Evolutionary conservation across 768 basidiomycete species (phyloP).

Genomic region (Suillus occidentalis): DNA sequence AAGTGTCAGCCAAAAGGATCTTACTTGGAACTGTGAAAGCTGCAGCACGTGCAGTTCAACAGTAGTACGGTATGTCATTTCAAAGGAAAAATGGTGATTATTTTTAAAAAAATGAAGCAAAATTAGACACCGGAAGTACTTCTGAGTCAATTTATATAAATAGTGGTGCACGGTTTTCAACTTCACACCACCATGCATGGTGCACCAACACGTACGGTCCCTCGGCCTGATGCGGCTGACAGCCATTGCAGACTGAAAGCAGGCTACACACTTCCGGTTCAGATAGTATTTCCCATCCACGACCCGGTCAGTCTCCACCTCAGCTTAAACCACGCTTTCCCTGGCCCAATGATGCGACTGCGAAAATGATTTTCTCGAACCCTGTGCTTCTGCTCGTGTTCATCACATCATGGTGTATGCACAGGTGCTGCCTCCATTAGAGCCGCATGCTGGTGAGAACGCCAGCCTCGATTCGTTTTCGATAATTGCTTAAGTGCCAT

Average conservation of each 20-base stretch:
- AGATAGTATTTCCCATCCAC: not conserved
- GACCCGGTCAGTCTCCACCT: not conserved
- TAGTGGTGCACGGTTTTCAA: not conserved
- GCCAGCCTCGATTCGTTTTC: not conserved
- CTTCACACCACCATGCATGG: not conserved
- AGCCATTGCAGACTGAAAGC: too few species aligned
- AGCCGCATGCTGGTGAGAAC: not conserved
- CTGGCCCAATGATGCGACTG: not conserved
- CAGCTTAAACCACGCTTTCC: not conserved
- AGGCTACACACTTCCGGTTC: not conserved
- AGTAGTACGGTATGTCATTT: too few species aligned
- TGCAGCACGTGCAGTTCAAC: too few species aligned
- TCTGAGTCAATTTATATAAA: too few species aligned
- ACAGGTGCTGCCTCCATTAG: not conserved
- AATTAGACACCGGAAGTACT: not conserved
- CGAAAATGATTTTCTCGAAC: not conserved
- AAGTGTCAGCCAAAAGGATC: too few species aligned
- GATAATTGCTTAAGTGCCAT: not conserved
- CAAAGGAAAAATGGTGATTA: too few species aligned
- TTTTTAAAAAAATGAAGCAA: not conserved
- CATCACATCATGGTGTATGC: not conserved
- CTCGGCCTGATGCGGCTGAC: too few species aligned
- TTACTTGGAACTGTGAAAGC: too few species aligned
- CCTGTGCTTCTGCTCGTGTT: not conserved
- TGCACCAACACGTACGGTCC: too few species aligned